These are phyloP conservation scores for Thymus quinquecostatus DNA, from an alignment of 257 asterid species.

Conservation along the genomic window DNA sequence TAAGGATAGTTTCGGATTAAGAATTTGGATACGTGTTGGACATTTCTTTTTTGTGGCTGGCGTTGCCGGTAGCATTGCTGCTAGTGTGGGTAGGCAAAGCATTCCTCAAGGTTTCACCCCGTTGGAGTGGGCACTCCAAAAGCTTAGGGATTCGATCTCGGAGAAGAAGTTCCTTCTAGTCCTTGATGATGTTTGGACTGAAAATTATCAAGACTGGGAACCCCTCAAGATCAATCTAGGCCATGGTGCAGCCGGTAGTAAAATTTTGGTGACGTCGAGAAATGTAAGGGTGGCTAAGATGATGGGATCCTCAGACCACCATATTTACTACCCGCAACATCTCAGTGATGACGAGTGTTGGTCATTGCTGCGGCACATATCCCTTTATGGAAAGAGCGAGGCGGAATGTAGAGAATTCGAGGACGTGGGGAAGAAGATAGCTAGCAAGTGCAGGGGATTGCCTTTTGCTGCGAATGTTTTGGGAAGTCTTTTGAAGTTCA, in stretches of 20 bases:
- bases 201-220: constrained; percentile 17
- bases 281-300: not conserved
- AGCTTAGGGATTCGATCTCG: not conserved
- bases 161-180: constrained; percentile 24
- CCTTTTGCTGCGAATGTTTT: not conserved
- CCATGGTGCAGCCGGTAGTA: not conserved
- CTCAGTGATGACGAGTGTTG: not conserved
- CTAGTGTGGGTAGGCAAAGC: not conserved
- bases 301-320: not conserved
- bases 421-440: not conserved
- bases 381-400: not conserved
- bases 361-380: not conserved
- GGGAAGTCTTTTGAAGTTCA: not conserved
- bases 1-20: not conserved
- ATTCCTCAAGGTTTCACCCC: not conserved
- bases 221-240: not conserved
- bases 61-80: not conserved
- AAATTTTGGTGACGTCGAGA: constrained; percentile 13
- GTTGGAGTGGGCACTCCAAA: not conserved
- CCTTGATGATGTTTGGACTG: constrained; percentile 34
- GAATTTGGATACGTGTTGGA: not conserved
- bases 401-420: not conserved
- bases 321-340: not conserved
- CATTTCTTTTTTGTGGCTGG: too few relatives aligned
- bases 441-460: not conserved